A percentile compares a stretch with the other conserved stretches of the same genome.
These are phyloP conservation scores for Zychaea mexicana DNA, from an alignment of 371 early-diverging fungal genomes.

Conservation along the genomic window DNA sequence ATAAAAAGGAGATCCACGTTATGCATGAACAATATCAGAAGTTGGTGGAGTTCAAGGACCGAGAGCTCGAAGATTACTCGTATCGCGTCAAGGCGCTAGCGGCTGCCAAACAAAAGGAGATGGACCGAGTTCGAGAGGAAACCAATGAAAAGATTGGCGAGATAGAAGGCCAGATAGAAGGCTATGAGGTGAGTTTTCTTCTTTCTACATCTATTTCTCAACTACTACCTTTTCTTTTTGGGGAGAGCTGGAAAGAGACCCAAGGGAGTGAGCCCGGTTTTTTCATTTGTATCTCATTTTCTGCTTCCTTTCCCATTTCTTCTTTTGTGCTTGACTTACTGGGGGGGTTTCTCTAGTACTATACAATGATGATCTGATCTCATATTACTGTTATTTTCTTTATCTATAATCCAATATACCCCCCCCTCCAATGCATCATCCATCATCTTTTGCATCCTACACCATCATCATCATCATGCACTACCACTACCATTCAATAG, in stretches of 20 bases:
- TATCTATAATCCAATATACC: slow-evolving; percentile 23
- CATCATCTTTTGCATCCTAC: not conserved
- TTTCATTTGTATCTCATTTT: slow-evolving; percentile 6
- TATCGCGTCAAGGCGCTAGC: slow-evolving; percentile 41
- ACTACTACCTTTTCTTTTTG: slow-evolving; percentile 1
- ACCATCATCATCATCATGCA: slow-evolving; percentile 1
- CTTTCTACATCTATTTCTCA: not conserved
- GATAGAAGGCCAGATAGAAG: slow-evolving; percentile 32
- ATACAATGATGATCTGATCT: slow-evolving; percentile 33
- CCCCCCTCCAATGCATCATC: slow-evolving; percentile 16
- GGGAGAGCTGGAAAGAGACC: not conserved
- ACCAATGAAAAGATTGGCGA: slow-evolving; percentile 20
- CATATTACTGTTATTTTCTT: slow-evolving; percentile 2
- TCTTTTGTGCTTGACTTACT: slow-evolving; percentile 5
- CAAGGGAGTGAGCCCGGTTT: not conserved
- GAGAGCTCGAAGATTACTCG: slow-evolving; percentile 43
- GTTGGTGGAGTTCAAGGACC: slow-evolving; percentile 33
- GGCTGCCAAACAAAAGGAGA: slow-evolving; percentile 36
- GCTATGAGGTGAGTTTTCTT: slow-evolving; percentile 34
- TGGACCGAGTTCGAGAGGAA: slow-evolving; percentile 25
- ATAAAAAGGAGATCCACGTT: slow-evolving; percentile 31
- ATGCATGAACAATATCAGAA: slow-evolving; percentile 43
- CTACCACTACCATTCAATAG: slow-evolving; percentile 20
- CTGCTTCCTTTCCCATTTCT: slow-evolving; percentile 5
- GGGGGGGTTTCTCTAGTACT: slow-evolving; percentile 20